Conservation (phyloP, 768 basidiomycete genomes). For the Boletus rubropictus region DNA sequence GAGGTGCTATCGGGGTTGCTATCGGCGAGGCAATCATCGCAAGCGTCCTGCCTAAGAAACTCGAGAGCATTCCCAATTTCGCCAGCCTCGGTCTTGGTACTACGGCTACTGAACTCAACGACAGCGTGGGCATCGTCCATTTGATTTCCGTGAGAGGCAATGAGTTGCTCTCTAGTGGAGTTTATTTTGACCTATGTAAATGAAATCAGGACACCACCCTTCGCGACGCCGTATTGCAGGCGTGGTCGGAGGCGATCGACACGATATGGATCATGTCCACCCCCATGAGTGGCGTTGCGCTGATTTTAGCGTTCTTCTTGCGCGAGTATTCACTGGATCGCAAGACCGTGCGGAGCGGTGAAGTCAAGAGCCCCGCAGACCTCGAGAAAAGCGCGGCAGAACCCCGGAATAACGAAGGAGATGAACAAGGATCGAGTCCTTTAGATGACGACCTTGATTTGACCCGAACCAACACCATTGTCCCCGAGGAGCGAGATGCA, state of each 20-base stretch:
- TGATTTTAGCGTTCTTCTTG: conserved; percentile 50
- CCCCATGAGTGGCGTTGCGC: conserved; percentile 48
- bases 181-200: neutral
- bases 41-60: conserved; percentile 39
- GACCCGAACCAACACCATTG: neutral
- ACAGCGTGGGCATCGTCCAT: conserved; percentile 42
- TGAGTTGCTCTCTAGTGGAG: neutral
- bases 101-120: conserved; percentile 38
- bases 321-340: conserved; percentile 57
- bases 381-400: conserved; percentile 22
- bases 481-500: neutral
- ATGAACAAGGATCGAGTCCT: neutral
- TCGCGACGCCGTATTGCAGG: conserved; percentile 50
- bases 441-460: neutral
- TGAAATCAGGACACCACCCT: conserved; percentile 40
- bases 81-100: conserved; percentile 30
- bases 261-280: conserved; percentile 62
- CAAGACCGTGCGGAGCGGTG: conserved; percentile 37
- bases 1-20: conserved; percentile 73
- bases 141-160: conserved; percentile 15
- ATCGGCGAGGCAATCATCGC: conserved; percentile 68
- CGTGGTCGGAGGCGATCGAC: conserved; percentile 58
- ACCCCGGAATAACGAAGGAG: neutral
- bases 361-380: conserved; percentile 25
- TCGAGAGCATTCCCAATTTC: conserved; percentile 32